Conservation (phyloP, 305 asterid genomes). For the Fraxinus greggii region DNA sequence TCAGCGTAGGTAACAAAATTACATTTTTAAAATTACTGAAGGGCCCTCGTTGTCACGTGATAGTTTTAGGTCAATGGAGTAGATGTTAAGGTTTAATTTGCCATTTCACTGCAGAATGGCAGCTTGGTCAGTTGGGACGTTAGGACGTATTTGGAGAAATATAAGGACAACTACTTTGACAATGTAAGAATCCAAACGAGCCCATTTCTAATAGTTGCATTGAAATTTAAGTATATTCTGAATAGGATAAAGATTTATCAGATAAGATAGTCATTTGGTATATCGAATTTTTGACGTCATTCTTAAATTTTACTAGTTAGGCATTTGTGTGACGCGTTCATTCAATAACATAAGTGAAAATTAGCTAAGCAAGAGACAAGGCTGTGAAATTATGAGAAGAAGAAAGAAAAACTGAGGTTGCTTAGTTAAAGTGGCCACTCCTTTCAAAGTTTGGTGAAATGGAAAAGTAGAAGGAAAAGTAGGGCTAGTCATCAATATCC, state of each 20-base stretch:
- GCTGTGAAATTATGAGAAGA: neutral
- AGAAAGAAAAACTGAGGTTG: neutral
- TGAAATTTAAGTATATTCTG: neutral
- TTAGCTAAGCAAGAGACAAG: neutral
- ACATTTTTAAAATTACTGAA: constrained; percentile 15
- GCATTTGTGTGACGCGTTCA: neutral
- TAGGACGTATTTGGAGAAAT: neutral
- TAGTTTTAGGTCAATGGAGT: neutral
- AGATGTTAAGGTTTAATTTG: neutral
- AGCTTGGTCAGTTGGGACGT: constrained; percentile 26
- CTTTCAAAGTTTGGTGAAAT: neutral
- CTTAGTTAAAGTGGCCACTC: neutral
- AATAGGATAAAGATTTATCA: neutral
- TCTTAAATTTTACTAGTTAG: neutral
- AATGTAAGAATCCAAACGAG: neutral
- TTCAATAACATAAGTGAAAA: neutral
- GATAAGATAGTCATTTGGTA: neutral
- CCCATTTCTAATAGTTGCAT: neutral
- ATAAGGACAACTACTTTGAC: constrained; percentile 15
- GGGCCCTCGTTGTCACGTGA: neutral
- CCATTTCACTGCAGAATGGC: neutral
- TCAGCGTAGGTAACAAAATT: constrained; percentile 1
- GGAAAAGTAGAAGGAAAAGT: neutral
- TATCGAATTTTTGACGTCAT: neutral
- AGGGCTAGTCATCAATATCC: neutral